Base-by-base conservation (phyloP, 2,329 filamentous ascomycete species). In the Ascochyta viciae-villosae region DNA sequence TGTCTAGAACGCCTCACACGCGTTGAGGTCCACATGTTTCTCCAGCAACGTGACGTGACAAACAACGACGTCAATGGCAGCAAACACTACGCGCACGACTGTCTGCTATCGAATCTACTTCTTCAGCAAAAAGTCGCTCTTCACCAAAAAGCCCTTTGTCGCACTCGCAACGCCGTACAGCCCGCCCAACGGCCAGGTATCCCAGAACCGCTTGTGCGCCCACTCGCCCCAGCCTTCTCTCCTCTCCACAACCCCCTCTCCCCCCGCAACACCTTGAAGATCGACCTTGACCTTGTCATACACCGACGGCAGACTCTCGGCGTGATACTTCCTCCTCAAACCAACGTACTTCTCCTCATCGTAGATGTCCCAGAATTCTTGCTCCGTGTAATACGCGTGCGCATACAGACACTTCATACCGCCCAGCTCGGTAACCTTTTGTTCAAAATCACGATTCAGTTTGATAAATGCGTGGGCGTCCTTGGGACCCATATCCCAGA, bases 371-470 rank as follows among this genome's bases (percentile, higher is more conserved):
- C 88, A 90, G 72, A 91, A 92, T 70, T 90, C 86, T 1, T 82
- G 77, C 71, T 90, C 84, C 16, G 84, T 83, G 74, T 95, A 96
- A 78, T 92, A 96, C 0, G 90, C 89, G 70, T 94, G 90, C 4
- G 92, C 91, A 75, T 96, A 96, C 19, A 96, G 80, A 87, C 91
- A 96, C 79, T 96, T 96, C 81, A 89, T 86, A 8, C 92, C 92
- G 29, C 88, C 86, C 1, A 96, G 82, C 64, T 86, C 81, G 42
- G 81, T 79, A 1, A 94, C 83, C 69, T 89, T 89, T 26, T 80
- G 77, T 77, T 96, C 92, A 29, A 96, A 82, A 34, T 82, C 82
- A 23, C 89, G 83, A 76, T 96, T 96, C 64, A 86, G 83, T 41
- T 75, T 72, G 10, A 93, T 81, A 67, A 94, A 93, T 3, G 81